phyloP scores from a whole-genome alignment of 768 basidiomycete genomes.

The Mrakia hoshinonis region DNA sequence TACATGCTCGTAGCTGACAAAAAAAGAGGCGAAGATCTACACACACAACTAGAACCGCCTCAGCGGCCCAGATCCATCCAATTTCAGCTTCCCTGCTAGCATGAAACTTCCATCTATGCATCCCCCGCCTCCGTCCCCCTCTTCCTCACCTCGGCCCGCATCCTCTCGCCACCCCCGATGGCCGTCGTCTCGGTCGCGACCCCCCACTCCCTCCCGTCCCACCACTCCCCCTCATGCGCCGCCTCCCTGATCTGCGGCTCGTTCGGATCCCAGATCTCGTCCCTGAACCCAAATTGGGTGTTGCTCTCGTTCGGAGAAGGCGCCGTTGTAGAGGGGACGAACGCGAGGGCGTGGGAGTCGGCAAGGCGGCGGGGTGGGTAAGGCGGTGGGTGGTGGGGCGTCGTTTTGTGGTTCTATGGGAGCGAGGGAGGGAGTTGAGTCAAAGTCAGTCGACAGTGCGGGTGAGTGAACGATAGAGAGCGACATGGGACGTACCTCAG shows the following conservation, averaged over 20 bases:
- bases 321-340: neutral
- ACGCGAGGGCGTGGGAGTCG: constrained; percentile 11
- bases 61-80: too few relatives aligned
- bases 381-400: neutral
- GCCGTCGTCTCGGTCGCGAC: too few relatives aligned
- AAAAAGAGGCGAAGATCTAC: too few relatives aligned
- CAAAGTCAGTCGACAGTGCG: neutral
- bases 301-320: neutral
- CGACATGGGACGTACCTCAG: neutral
- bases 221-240: neutral
- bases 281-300: neutral
- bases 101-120: too few relatives aligned
- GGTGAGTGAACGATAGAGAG: neutral
- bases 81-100: too few relatives aligned
- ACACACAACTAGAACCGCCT: too few relatives aligned
- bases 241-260: neutral
- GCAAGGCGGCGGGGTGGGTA: constrained; percentile 18
- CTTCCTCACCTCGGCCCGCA: neutral
- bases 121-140: neutral
- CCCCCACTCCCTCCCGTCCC: neutral
- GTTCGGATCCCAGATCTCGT: constrained; percentile 15
- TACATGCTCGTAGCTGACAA: too few relatives aligned
- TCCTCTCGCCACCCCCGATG: too few relatives aligned
- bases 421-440: neutral
- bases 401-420: neutral